phyloP scores from a whole-genome alignment of 495 filamentous ascomycete genomes.

The Penicillium pancosmium region DNA sequence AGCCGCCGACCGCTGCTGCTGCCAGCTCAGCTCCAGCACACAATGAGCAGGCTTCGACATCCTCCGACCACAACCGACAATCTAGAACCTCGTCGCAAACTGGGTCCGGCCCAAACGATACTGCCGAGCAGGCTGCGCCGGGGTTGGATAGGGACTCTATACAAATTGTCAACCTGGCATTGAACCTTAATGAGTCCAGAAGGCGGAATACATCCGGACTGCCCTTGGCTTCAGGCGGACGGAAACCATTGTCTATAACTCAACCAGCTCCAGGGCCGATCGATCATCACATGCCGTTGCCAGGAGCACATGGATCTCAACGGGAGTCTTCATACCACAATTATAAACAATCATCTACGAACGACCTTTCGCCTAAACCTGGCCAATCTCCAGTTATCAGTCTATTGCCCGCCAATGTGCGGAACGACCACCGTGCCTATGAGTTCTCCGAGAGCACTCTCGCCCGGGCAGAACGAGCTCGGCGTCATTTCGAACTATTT shows the following conservation, averaged over 20 bases:
- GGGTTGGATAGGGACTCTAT: slow-evolving; percentile 72
- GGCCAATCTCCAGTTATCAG: slow-evolving; percentile 31
- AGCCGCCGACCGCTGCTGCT: slow-evolving; percentile 12
- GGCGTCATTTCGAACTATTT: slow-evolving; percentile 75
- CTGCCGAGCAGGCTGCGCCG: slow-evolving; percentile 17
- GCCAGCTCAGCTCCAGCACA: slow-evolving; percentile 10
- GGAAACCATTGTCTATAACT: slow-evolving; percentile 47
- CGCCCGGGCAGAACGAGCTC: slow-evolving; percentile 75
- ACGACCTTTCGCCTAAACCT: slow-evolving; percentile 16
- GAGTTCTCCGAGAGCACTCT: slow-evolving; percentile 79
- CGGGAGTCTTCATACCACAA: slow-evolving; percentile 22
- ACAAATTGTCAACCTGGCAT: slow-evolving; percentile 86
- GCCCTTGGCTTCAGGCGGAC: slow-evolving; percentile 53
- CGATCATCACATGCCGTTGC: slow-evolving; percentile 22
- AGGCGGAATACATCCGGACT: slow-evolving; percentile 56
- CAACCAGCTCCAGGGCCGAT: slow-evolving; percentile 16
- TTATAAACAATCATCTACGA: slow-evolving; percentile 19
- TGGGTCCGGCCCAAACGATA: slow-evolving; percentile 11
- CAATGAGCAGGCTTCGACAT: slow-evolving; percentile 12
- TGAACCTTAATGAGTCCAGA: slow-evolving; percentile 85
- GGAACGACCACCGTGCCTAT: slow-evolving; percentile 45
- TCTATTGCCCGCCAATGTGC: slow-evolving; percentile 35
- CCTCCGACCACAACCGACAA: slow-evolving; percentile 8
- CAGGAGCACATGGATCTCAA: slow-evolving; percentile 18
- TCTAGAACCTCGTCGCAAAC: slow-evolving; percentile 18